phyloP scores from a whole-genome alignment of 2,329 filamentous ascomycete genomes.

The Orbilia javanica region DNA sequence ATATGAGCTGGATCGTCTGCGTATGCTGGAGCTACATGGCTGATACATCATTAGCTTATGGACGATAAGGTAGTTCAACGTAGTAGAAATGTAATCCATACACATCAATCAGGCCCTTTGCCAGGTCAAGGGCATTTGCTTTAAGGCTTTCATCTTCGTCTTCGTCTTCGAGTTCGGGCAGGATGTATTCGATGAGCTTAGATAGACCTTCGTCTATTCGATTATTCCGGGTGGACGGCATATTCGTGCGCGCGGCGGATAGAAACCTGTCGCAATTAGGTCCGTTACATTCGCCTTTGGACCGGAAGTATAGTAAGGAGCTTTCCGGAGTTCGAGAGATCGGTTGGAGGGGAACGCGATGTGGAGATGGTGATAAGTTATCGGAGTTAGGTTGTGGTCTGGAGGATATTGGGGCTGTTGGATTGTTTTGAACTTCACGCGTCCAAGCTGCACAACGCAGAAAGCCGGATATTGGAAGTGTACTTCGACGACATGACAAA shows the following conservation, averaged over 20 bases:
- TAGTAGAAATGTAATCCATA: conserved; percentile 63
- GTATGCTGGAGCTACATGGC: conserved; percentile 69
- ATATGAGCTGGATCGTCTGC: conserved; percentile 87
- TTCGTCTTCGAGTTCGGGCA: conserved; percentile 57
- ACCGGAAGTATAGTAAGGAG: neutral
- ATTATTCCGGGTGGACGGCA: conserved; percentile 31
- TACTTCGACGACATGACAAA: neutral
- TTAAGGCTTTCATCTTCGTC: conserved; percentile 56
- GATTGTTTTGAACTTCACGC: conserved; percentile 56
- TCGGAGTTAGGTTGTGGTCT: conserved; percentile 10
- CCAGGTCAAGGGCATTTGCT: conserved; percentile 56
- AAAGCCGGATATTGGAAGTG: neutral
- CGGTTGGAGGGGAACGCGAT: neutral
- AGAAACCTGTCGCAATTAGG: neutral
- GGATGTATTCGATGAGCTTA: conserved; percentile 58
- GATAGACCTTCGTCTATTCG: conserved; percentile 58
- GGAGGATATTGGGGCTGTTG: conserved; percentile 36
- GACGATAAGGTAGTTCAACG: neutral
- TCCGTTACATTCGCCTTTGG: conserved; percentile 1
- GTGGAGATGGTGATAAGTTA: conserved; percentile 13
- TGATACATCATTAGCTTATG: conserved; percentile 59
- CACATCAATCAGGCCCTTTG: conserved; percentile 69
- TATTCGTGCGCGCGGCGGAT: conserved; percentile 36
- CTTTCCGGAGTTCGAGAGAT: neutral
- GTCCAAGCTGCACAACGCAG: conserved; percentile 44